Conservation (phyloP, 148 eudicot species). For the Fallopia convolvulus region DNA sequence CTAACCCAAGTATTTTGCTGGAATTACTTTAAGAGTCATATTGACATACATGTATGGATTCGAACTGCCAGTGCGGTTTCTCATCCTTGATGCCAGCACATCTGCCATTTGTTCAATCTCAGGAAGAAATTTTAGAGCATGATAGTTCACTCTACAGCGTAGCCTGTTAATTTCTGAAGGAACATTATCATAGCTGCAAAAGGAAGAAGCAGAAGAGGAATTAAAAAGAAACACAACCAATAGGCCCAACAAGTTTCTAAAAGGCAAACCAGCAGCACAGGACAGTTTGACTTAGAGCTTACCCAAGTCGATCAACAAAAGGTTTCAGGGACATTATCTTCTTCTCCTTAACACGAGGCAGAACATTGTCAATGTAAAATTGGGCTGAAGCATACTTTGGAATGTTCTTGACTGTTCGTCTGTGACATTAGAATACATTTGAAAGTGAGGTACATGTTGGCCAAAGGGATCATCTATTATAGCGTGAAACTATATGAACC, state of each 20-base stretch:
- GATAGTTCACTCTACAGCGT: conserved; percentile 94
- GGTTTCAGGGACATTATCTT: conserved; percentile 96
- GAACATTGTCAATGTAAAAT: conserved; percentile 93
- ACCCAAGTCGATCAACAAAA: conserved; percentile 99
- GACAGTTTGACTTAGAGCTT: conserved; percentile 21
- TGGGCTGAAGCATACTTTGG: conserved; percentile 97
- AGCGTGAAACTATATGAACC: background rate
- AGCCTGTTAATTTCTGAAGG: conserved; percentile 88
- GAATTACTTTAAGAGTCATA: background rate
- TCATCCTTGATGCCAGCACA: conserved; percentile 79
- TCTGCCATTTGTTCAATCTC: conserved; percentile 95
- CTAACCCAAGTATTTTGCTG: background rate
- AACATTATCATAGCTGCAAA: conserved; percentile 88
- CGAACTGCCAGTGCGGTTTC: conserved; percentile 75
- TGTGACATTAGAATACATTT: conserved; percentile 22
- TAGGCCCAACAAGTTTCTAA: background rate
- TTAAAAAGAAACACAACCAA: background rate
- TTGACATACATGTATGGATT: conserved; percentile 84
- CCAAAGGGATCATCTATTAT: background rate
- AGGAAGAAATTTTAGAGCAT: conserved; percentile 94
- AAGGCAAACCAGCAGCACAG: background rate
- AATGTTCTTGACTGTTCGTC: conserved; percentile 95
- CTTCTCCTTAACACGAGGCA: conserved; percentile 97
- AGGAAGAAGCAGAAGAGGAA: background rate
- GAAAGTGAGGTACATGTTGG: background rate